These are phyloP conservation scores for Wallacemonas collosoma DNA, from an alignment of 208 protist species.

Conservation along the genomic window DNA sequence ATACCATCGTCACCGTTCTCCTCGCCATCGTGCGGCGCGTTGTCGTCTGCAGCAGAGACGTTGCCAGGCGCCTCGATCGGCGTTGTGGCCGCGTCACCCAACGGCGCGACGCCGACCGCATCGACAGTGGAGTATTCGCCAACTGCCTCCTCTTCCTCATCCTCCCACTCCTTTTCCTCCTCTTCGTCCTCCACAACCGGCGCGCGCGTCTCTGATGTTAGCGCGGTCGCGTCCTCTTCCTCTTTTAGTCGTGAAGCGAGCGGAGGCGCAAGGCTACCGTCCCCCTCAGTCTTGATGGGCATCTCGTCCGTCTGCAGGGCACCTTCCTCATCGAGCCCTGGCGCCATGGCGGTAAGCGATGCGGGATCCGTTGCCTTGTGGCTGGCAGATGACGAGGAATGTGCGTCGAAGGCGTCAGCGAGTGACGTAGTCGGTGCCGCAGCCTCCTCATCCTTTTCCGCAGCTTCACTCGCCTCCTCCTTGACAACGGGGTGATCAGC, in stretches of 20 bases:
- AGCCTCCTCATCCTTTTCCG: not conserved
- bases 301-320: no score
- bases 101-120: constrained; percentile 10
- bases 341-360: no score
- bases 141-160: not conserved
- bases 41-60: constrained; percentile 11
- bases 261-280: no score
- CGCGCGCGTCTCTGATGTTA: no score
- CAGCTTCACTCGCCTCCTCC: not conserved
- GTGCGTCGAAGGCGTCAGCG: not conserved
- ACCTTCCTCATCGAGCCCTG: no score
- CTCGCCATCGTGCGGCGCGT: constrained; percentile 21
- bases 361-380: no score
- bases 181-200: not conserved
- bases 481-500: not conserved
- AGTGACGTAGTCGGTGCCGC: not conserved
- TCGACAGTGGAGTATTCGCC: constrained; percentile 1
- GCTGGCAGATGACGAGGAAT: no score
- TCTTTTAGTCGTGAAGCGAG: not conserved
- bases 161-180: not conserved
- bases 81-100: not conserved
- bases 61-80: constrained; percentile 4
- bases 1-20: constrained; percentile 3
- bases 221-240: not conserved
- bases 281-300: no score